phyloP scores from a whole-genome alignment of 73 alveolate genomes.

The Diophrys appendiculata region DNA sequence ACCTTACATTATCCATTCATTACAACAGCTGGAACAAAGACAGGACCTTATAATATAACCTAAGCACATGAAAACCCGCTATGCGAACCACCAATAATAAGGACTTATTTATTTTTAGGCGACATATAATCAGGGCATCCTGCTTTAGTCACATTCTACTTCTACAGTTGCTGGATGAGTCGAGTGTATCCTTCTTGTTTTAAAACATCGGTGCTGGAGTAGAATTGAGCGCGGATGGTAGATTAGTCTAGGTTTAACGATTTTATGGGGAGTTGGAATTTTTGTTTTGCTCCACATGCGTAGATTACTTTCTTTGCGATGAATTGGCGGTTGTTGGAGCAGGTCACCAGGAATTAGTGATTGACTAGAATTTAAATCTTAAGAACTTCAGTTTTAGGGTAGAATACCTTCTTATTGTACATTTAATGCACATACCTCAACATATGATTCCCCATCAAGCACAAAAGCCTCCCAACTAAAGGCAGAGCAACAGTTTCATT shows the following conservation, averaged over 20 bases:
- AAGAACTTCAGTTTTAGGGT: conserved; percentile 2
- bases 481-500: not conserved
- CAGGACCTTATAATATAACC: conserved; percentile 40
- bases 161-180: not conserved
- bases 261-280: too few species aligned
- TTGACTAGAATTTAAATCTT: not conserved
- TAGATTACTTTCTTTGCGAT: not conserved
- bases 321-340: not conserved
- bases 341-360: not conserved
- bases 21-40: not conserved
- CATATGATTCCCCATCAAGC: conserved; percentile 2
- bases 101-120: conserved; percentile 2
- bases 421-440: not conserved
- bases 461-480: not conserved
- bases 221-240: not conserved
- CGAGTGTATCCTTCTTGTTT: conserved; percentile 7
- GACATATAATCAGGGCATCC: too few species aligned
- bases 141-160: too few species aligned
- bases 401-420: conserved; percentile 10
- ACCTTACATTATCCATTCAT: not conserved
- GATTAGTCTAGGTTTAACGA: too few species aligned
- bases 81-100: conserved; percentile 65
- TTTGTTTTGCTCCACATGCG: not conserved
- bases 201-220: conserved; percentile 2
- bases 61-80: conserved; percentile 48